Evolutionary conservation across 164 flowering plant species (phyloP).

Genomic region (Berberis vulgaris): DNA sequence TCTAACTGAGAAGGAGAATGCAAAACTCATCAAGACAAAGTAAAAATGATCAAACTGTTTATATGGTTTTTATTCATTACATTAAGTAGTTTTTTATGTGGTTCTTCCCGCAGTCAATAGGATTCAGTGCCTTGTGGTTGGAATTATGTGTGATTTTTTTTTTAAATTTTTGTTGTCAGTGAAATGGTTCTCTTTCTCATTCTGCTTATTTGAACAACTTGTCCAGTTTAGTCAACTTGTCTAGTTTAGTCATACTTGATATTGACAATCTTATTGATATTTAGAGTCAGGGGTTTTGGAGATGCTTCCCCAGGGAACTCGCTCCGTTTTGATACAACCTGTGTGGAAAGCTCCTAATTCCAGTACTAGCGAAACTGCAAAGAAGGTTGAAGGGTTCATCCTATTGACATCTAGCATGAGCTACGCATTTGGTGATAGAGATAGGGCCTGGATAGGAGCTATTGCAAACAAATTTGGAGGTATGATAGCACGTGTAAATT

Average conservation of each 20-base stretch:
- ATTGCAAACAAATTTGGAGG: constrained; percentile 53
- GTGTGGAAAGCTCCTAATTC: constrained; percentile 18
- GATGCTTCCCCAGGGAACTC: constrained; percentile 55
- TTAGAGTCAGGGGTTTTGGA: constrained; percentile 49
- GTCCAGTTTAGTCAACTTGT: neutral
- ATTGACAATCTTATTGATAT: constrained; percentile 6
- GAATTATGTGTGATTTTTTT: too few species aligned
- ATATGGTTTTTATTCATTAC: too few species aligned
- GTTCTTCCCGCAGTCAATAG: too few species aligned
- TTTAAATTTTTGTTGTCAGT: neutral
- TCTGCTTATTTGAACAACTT: too few species aligned
- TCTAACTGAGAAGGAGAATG: too few species aligned
- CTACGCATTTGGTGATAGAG: constrained; percentile 61
- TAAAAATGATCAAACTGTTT: too few species aligned
- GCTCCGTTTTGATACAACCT: constrained; percentile 62
- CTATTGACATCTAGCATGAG: constrained; percentile 54
- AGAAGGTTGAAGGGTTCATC: constrained; percentile 43
- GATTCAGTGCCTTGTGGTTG: too few species aligned
- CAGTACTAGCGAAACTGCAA: constrained; percentile 10
- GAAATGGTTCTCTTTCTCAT: neutral
- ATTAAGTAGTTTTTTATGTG: too few species aligned
- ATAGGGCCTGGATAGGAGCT: constrained; percentile 64
- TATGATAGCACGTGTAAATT: constrained; percentile 4
- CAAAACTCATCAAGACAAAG: too few species aligned
- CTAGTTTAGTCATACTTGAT: neutral